Evolutionary conservation across 257 asterid species (phyloP).

Genomic region (Ajuga chamaepitys): DNA sequence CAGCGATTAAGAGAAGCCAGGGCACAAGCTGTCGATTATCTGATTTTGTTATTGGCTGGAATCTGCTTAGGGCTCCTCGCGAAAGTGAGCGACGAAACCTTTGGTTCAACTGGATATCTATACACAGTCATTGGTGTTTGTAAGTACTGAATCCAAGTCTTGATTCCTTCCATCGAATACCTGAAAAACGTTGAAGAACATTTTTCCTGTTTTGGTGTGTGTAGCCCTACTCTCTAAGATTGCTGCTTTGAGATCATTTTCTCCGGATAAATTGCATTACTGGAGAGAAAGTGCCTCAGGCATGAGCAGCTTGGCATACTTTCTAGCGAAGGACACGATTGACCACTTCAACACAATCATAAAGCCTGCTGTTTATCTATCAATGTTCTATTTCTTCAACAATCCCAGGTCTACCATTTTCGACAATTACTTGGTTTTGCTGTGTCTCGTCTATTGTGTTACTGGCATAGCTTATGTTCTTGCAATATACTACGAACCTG

Average conservation of each 20-base stretch:
- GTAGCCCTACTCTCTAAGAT: constrained; percentile 85
- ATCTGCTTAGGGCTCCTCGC: constrained; percentile 87
- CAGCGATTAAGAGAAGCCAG: constrained; percentile 88
- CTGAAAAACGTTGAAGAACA: not conserved
- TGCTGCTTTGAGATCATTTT: constrained; percentile 89
- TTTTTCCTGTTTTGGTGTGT: constrained; percentile 4
- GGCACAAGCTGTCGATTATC: constrained; percentile 70
- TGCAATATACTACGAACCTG: constrained; percentile 84
- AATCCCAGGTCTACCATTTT: constrained; percentile 78
- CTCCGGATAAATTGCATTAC: constrained; percentile 85
- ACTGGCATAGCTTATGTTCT: constrained; percentile 92
- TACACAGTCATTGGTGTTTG: constrained; percentile 97
- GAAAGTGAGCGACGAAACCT: constrained; percentile 90
- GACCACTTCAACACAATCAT: constrained; percentile 80
- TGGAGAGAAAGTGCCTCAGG: constrained; percentile 98
- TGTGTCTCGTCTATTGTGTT: constrained; percentile 89
- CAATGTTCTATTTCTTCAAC: constrained; percentile 98
- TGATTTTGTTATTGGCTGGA: constrained; percentile 84
- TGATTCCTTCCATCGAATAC: not conserved
- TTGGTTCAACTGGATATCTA: constrained; percentile 77
- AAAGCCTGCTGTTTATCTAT: constrained; percentile 87
- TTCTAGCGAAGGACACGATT: constrained; percentile 80
- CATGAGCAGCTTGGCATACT: constrained; percentile 96
- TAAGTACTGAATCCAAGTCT: constrained; percentile 33
- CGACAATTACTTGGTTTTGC: constrained; percentile 66